Base-by-base conservation (phyloP, 768 basidiomycete species). In the Dioszegia crocea region DNA sequence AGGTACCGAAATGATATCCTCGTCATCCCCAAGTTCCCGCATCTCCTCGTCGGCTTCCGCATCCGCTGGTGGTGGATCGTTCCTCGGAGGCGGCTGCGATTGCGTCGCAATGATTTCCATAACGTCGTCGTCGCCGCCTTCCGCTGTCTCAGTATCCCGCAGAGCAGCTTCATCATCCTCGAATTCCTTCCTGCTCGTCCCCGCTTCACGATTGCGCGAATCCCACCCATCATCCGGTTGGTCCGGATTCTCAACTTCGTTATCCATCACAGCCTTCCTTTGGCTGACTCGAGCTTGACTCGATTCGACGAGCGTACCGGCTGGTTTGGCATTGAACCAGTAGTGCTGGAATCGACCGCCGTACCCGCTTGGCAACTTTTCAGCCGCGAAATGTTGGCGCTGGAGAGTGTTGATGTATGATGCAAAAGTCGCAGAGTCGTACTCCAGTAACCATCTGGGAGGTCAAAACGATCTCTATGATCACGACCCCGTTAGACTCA, bases 341-440 rank as follows among this genome's bases (percentile, higher is more conserved):
- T 71, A 69, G 49, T 70, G 69, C 8, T 68, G 57, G 59, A 71
- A 66, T 44, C 64, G 57, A 30, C 48, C 71, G 11, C 58, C 66
- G 21, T 53, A 53, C 21, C 68, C 68, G 26, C 55, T 58, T 4
- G 68, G 41, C 0, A 68, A 41, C 39, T 67, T 68, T 38, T 68
- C 46, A n/a, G 64, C 91, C 91, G 2, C 40, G 39, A 73, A 70
- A 46, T 64, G 62, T 84, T 84, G 17, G 87, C 84, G 1, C 83
- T 84, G 39, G 88, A 98, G 82, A 2, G 88, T 88, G 75, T 98
- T 93, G 43, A 97, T 84, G 76, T 92, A 96, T 0, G 85, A 85
- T 59, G 93, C 87, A 75, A 96, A 97, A 27, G 88, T 86, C 21
- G 97, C 83, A 4, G 91, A 82, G 69, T 98, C 93, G 70, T 96